These are phyloP conservation scores for Acanthamoeba sp. DNA, from an alignment of 208 protist genomes.

Conservation along the genomic window DNA sequence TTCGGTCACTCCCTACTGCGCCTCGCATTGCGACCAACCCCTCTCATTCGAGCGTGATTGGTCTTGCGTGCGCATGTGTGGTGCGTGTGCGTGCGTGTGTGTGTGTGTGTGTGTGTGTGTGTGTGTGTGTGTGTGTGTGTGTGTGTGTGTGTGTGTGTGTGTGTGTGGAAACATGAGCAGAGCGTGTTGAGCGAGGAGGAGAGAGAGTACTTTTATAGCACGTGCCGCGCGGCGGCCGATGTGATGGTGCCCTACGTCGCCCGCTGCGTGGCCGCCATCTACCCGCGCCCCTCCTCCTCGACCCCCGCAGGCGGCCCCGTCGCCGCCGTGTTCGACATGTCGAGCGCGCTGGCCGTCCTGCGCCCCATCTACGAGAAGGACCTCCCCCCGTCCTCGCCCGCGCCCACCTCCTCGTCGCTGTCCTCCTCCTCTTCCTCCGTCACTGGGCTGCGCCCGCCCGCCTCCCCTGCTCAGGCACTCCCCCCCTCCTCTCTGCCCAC, in stretches of 20 bases:
- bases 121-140: too few species aligned
- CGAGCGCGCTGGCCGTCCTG: not conserved
- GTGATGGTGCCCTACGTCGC: conserved; percentile 25
- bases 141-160: not conserved
- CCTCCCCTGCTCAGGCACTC: not conserved
- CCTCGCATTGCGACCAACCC: not conserved
- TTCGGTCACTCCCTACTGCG: not conserved
- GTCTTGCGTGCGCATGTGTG: too few species aligned
- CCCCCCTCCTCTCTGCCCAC: too few species aligned
- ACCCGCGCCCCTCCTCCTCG: not conserved
- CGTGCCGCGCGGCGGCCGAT: not conserved
- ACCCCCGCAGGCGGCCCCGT: not conserved
- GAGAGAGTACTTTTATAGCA: conserved; percentile 27
- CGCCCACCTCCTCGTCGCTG: not conserved
- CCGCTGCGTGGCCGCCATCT: conserved; percentile 7
- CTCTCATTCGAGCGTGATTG: too few species aligned
- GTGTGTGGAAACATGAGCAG: not conserved
- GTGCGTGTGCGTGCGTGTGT: too few species aligned
- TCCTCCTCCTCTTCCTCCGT: not conserved
- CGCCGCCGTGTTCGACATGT: not conserved
- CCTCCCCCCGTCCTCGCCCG: not conserved
- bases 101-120: too few species aligned
- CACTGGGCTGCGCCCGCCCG: not conserved
- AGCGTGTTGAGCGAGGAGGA: conserved; percentile 45
- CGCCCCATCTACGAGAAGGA: conserved; percentile 56